Conservation (phyloP, 2,329 filamentous ascomycete species). For the Ophiostoma triangulosporum region DNA sequence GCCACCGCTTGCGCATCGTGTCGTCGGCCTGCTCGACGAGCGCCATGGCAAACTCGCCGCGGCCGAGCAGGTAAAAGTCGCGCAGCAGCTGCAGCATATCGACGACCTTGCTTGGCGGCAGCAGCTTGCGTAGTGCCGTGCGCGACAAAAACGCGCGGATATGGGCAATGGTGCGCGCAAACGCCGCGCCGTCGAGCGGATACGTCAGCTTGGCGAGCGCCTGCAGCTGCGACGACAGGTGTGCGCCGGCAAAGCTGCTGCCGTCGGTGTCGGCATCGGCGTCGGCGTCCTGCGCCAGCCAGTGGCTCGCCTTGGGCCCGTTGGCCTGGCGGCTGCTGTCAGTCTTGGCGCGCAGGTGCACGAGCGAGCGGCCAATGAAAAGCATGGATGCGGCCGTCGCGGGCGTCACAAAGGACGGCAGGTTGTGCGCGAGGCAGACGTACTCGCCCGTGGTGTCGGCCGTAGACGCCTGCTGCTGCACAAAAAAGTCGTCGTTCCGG, state of each 20-base stretch:
- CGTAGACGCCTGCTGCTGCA: constrained; percentile 37
- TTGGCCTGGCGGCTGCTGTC: constrained; percentile 2
- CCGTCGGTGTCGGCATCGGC: constrained; percentile 31
- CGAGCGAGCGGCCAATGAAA: constrained; percentile 80
- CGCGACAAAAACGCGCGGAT: constrained; percentile 74
- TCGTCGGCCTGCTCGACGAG: constrained; percentile 77
- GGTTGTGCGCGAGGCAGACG: constrained; percentile 40
- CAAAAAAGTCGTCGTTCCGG: constrained; percentile 65
- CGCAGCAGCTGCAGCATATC: constrained; percentile 66
- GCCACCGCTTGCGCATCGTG: constrained; percentile 61
- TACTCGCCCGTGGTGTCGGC: constrained; percentile 35
- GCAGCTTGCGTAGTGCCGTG: constrained; percentile 66
- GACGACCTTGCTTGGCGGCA: constrained; percentile 64
- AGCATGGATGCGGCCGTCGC: constrained; percentile 70
- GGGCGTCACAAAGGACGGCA: constrained; percentile 68
- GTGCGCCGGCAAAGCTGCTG: constrained; percentile 17
- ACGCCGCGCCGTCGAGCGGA: constrained; percentile 57
- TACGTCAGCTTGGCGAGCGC: constrained; percentile 55
- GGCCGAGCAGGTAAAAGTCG: constrained; percentile 74
- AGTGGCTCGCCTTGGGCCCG: constrained; percentile 7
- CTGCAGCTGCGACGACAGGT: constrained; percentile 50
- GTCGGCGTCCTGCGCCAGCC: constrained; percentile 1
- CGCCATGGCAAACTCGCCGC: constrained; percentile 83
- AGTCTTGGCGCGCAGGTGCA: constrained; percentile 46
- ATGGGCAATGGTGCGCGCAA: constrained; percentile 58